Evolutionary conservation across 352 stramenopile species (phyloP).

Genomic region (Pythium chondricola): DNA sequence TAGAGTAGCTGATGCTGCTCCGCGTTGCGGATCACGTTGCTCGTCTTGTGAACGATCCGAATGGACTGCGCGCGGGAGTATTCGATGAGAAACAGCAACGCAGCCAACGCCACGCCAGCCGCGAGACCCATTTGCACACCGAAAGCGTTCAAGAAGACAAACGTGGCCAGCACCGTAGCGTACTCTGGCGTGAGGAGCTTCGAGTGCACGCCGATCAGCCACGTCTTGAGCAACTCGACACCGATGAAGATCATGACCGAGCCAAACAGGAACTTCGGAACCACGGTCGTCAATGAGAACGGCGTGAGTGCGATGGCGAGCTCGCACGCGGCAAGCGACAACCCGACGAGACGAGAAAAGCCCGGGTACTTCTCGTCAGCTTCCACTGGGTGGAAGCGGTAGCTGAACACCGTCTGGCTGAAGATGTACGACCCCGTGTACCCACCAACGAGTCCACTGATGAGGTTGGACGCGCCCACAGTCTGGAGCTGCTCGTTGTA

Average conservation of each 20-base stretch:
- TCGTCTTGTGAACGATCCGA: slow-evolving; percentile 48
- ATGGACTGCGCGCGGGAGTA: slow-evolving; percentile 64
- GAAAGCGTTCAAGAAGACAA: slow-evolving; percentile 84
- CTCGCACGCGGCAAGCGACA: slow-evolving; percentile 52
- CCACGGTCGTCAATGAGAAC: slow-evolving; percentile 85
- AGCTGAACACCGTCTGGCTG: slow-evolving; percentile 90
- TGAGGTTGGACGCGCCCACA: slow-evolving; percentile 90
- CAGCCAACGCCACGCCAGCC: slow-evolving; percentile 36
- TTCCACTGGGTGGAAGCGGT: slow-evolving; percentile 44
- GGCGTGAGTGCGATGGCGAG: slow-evolving; percentile 66
- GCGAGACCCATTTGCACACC: slow-evolving; percentile 87
- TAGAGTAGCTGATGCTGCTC: slow-evolving; percentile 55
- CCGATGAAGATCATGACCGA: slow-evolving; percentile 96
- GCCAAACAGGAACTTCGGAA: slow-evolving; percentile 97
- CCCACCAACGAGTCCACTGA: slow-evolving; percentile 82
- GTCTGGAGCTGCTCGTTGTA: slow-evolving; percentile 93
- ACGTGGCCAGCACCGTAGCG: slow-evolving; percentile 86
- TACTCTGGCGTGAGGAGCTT: slow-evolving; percentile 85
- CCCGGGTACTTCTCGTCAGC: slow-evolving; percentile 31
- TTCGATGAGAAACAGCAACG: slow-evolving; percentile 81
- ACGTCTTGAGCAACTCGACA: slow-evolving; percentile 90
- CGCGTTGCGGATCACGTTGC: slow-evolving; percentile 56
- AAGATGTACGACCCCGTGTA: slow-evolving; percentile 92
- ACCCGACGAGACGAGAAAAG: slow-evolving; percentile 55
- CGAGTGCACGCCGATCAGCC: slow-evolving; percentile 49